Evolutionary conservation across 495 filamentous ascomycete genomes (phyloP), one percentile per base, ranked within the genome.

Genomic region (Copromyces sp.): DNA sequence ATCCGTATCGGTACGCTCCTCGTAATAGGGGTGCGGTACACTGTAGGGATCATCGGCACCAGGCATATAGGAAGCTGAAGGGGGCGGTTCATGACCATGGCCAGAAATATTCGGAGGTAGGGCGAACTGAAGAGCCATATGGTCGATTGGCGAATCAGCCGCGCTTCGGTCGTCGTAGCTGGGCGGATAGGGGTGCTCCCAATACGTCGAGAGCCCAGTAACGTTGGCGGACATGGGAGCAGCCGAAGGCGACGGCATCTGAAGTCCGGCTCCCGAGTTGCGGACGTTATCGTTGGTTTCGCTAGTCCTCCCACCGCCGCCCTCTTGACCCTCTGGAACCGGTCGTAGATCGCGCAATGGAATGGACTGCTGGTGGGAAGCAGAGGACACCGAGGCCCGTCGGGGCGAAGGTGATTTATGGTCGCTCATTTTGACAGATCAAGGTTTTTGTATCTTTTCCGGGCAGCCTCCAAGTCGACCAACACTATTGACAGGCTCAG

Each of bases 321-420:
- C 72, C 59, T 77, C 80, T 65, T 73, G 76, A 20, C 85, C 83
- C 73, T 86, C 87, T 65, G 88, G 85, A 41, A 87, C 83, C 70
- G 88, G 86, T 39, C 89, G 89, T 68, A 97, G 89, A 80, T 97
- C 90, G 80, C 91, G 91, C 68, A 98, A 84, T 68, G 94, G 93
- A 81, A 97, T 97, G 53, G 91, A 91, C 73, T 93, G 91, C 69
- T 87, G 82, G 40, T 87, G 80, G 45, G 73, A 73, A 32, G 59
- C 42, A 85, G 81, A 53, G 68, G 74, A 38, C 39, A 73, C 71
- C 39, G 76, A 71, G 72, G 73, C 61, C 76, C 79, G 77, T 70
- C 79, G 80, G 69, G 79, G 78, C 24, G 81, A 76, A 65, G 78
- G 70, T 69, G 79, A 69, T 69, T 75, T 37, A 47, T 77, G 75